Evolutionary conservation across 768 basidiomycete species (phyloP), one percentile per base, ranked within the genome.

Genomic region (Mycena albidolilacea): DNA sequence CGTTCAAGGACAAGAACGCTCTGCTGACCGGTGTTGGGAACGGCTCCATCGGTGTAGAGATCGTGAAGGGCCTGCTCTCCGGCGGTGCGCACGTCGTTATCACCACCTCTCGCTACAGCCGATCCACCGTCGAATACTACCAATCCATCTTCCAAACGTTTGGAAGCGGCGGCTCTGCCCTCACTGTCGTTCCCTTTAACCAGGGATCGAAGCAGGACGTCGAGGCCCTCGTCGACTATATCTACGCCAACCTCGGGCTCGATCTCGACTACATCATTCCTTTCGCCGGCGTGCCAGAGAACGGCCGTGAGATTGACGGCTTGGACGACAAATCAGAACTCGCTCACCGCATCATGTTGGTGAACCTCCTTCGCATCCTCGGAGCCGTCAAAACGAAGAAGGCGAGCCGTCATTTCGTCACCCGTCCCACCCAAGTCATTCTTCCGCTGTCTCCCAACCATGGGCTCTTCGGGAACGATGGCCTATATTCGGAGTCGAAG

Each of bases 311-410:
- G 83, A 99, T 99, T 73, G 98, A 99, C 77, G 92, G 95, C 14
- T 85, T 99, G 74, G 98, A 99, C 81, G 98, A 99, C 85, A 94
- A 93, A 79, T 99, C 97, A 19, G 98, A 99, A 83, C 89, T 99
- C 57, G 97, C 98, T 14, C 98, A 99, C 81, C 93, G 98, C 67
- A 97, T 99, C 87, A 99, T 99, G 98, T 85, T 99, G 79, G 95
- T 96, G 77, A 99, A 99, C 82, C 89, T 99, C 35, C 91, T 99
- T 35, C 95, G 98, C 38, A 92, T 99, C 67, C 91, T 99, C 35
- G 98, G 98, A 73, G 97, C 96, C 4, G 96, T 99, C 82, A 99
- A 99, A 89, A 91, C 87, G 78, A 99, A 99, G 91, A 99, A 99
- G 83, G 97, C 98, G 9, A 97, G 92, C 77, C 93, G 96, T 61